phyloP scores from a whole-genome alignment of 345 rosid genomes.

The Leavenworthia alabamica region DNA sequence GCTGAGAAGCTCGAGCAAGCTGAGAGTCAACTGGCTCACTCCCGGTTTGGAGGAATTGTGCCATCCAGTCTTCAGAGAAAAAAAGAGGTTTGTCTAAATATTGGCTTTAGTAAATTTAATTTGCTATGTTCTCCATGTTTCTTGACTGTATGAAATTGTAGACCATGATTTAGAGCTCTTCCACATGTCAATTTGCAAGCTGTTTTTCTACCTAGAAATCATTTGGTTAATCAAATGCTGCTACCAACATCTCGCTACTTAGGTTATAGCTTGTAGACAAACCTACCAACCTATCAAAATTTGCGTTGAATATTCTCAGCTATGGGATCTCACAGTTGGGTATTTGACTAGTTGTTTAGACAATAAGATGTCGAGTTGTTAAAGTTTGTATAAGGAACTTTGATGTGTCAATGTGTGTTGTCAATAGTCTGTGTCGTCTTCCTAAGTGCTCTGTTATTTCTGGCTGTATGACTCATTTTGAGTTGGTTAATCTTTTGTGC shows the following conservation, averaged over 20 bases:
- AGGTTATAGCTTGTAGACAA: background rate
- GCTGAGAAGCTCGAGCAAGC: constrained; percentile 99
- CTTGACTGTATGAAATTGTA: background rate
- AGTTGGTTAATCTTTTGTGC: background rate
- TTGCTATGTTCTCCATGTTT: constrained; percentile 8
- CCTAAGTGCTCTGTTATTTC: background rate
- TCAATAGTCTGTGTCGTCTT: background rate
- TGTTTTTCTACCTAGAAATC: background rate
- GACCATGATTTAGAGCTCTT: constrained; percentile 2
- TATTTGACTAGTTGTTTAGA: background rate
- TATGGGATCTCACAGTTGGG: background rate
- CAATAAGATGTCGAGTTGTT: background rate
- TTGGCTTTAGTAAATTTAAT: background rate
- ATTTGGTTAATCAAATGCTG: background rate
- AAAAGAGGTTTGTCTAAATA: constrained; percentile 65
- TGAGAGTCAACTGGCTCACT: constrained; percentile 81
- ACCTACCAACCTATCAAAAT: background rate
- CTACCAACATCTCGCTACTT: constrained; percentile 4
- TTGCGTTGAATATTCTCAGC: background rate
- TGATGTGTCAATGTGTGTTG: background rate
- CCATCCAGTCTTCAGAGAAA: constrained; percentile 63
- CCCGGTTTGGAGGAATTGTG: constrained; percentile 61
- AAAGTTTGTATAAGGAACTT: background rate
- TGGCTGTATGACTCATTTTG: background rate
- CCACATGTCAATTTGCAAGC: background rate